Evolutionary conservation across 31 red algal species (phyloP).

Genomic region (Endocladia muricata): DNA sequence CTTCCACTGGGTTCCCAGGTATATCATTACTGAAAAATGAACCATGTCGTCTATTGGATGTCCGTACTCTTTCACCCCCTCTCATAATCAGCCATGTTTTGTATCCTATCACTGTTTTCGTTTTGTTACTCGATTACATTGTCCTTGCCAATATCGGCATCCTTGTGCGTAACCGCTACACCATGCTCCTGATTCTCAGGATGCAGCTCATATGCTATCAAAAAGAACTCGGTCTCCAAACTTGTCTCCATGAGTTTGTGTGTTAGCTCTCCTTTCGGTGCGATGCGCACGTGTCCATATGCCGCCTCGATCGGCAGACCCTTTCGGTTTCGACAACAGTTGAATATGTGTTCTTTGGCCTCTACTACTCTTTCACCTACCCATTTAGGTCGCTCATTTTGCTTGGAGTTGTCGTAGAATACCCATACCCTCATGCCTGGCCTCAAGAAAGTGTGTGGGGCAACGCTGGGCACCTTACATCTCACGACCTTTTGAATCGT

Average conservation of each 20-base stretch:
- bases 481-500: not conserved
- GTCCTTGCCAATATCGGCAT: not conserved
- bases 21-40: not conserved
- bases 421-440: not conserved
- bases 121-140: not conserved
- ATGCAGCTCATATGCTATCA: not conserved
- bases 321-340: not conserved
- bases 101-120: not conserved
- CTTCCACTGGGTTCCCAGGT: not conserved
- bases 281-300: conserved; percentile 16
- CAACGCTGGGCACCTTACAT: not conserved
- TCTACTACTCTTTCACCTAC: conserved; percentile 7
- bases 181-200: not conserved
- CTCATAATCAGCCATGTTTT: not conserved
- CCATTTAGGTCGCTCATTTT: conserved; percentile 1
- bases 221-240: not conserved
- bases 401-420: conserved; percentile 10
- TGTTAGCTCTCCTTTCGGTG: conserved; percentile 1
- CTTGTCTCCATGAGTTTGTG: not conserved
- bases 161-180: not conserved
- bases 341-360: conserved; percentile 11
- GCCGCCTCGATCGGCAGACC: not conserved
- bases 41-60: not conserved
- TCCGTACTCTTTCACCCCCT: not conserved
- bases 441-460: not conserved